Evolutionary conservation across 352 stramenopile genomes (phyloP).

Genomic region (Phytophthora syringae): DNA sequence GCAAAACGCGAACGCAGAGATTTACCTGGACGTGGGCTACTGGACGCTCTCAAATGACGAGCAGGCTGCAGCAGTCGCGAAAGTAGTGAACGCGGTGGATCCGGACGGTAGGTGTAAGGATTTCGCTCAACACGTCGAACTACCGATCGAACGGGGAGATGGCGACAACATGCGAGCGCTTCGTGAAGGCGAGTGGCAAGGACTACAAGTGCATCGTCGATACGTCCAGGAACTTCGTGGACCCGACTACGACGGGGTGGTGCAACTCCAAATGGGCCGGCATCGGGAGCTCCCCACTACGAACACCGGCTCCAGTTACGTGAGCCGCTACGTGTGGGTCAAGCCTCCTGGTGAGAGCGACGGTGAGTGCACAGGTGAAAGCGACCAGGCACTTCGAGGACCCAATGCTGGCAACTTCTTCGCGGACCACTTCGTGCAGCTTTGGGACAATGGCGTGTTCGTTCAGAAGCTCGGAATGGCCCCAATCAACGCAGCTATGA

Average conservation of each 20-base stretch:
- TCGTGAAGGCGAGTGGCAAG: constrained; percentile 33
- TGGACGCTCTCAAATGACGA: constrained; percentile 50
- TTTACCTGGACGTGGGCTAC: constrained; percentile 71
- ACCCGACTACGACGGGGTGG: constrained; percentile 37
- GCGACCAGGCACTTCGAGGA: constrained; percentile 38
- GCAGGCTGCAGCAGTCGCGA: constrained; percentile 29
- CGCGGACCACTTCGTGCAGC: constrained; percentile 47
- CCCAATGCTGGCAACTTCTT: constrained; percentile 60
- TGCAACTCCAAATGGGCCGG: constrained; percentile 49
- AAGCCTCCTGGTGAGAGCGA: constrained; percentile 59
- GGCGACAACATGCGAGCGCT: constrained; percentile 30
- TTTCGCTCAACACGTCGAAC: constrained; percentile 67
- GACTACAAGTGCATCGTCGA: constrained; percentile 56
- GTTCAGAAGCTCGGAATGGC: constrained; percentile 37
- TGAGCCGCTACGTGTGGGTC: constrained; percentile 52
- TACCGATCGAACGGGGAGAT: constrained; percentile 55
- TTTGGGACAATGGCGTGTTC: constrained; percentile 66
- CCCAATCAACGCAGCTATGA: constrained; percentile 16
- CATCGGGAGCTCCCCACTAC: constrained; percentile 40
- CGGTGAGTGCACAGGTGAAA: constrained; percentile 42
- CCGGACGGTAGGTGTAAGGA: constrained; percentile 35
- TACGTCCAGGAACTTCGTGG: constrained; percentile 43
- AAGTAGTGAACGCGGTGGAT: constrained; percentile 42
- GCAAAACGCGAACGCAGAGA: constrained; percentile 53
- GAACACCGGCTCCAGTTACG: constrained; percentile 35